phyloP scores from a whole-genome alignment of 2,329 filamentous ascomycete species.

The Colletotrichum eremochloae region DNA sequence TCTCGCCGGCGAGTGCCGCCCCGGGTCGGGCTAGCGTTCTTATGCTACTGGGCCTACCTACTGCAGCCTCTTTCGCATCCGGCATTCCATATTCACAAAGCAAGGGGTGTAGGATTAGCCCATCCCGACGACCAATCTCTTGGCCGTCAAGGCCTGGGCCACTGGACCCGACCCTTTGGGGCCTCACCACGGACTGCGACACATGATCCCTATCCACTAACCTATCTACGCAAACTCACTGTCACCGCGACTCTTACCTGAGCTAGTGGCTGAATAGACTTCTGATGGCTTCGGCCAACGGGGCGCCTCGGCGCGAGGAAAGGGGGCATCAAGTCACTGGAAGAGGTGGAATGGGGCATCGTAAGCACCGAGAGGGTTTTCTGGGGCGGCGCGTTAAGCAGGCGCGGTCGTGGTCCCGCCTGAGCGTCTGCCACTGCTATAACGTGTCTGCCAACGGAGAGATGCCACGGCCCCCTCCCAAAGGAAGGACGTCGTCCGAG shows the following conservation, averaged over 20 bases:
- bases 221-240: not conserved
- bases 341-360: constrained; percentile 10
- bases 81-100: not conserved
- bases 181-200: not conserved
- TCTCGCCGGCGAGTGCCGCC: constrained; percentile 26
- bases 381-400: constrained; percentile 4
- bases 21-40: constrained; percentile 4
- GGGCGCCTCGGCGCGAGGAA: not conserved
- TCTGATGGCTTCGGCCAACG: constrained; percentile 27
- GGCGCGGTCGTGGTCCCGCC: constrained; percentile 11
- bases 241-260: constrained; percentile 14
- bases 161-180: not conserved
- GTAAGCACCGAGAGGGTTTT: constrained; percentile 22
- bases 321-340: constrained; percentile 4
- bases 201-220: not conserved
- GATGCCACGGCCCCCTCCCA: constrained; percentile 2
- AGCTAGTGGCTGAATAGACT: constrained; percentile 34
- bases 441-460: constrained; percentile 13
- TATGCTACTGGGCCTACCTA: not conserved
- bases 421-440: constrained; percentile 28
- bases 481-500: constrained; percentile 17
- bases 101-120: not conserved
- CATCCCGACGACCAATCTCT: not conserved
- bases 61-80: not conserved
- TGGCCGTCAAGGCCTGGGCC: constrained; percentile 9